These are phyloP conservation scores for Pichia sp. DNA, from an alignment of 1,139 yeast genomes.

Conservation along the genomic window DNA sequence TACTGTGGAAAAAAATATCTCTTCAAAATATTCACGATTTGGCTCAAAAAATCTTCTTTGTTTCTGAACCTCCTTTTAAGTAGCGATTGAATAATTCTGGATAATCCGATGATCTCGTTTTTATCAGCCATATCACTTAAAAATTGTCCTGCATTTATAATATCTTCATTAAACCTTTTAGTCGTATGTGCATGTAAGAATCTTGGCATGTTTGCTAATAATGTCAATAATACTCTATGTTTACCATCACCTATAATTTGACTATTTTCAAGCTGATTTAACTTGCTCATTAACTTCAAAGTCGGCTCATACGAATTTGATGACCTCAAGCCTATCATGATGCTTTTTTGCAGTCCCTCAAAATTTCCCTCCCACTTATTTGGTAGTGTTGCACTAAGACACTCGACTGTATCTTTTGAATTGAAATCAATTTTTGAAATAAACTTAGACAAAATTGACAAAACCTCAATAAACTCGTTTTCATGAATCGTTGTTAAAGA, in stretches of 20 bases:
- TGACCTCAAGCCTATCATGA: constrained; percentile 78
- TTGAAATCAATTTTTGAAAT: constrained; percentile 82
- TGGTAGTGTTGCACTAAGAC: constrained; percentile 82
- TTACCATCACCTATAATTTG: constrained; percentile 72
- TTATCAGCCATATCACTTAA: constrained; percentile 55
- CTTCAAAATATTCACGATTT: constrained; percentile 62
- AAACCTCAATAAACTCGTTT: constrained; percentile 82
- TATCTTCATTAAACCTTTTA: constrained; percentile 41
- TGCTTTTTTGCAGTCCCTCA: constrained; percentile 75
- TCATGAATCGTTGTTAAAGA: constrained; percentile 86
- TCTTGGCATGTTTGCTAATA: constrained; percentile 76
- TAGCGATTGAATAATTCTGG: constrained; percentile 70
- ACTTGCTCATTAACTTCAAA: constrained; percentile 60
- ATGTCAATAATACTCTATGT: constrained; percentile 58
- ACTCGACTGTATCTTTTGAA: constrained; percentile 76
- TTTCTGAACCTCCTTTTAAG: constrained; percentile 76
- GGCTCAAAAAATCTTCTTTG: constrained; percentile 80
- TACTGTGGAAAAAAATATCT: constrained; percentile 64
- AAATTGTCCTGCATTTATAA: constrained; percentile 49
- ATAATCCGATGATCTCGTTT: constrained; percentile 49
- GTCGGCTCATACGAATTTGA: constrained; percentile 75
- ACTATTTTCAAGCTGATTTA: constrained; percentile 61
- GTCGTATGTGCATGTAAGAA: constrained; percentile 71
- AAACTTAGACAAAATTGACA: constrained; percentile 74
- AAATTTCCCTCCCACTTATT: constrained; percentile 94